phyloP scores from a whole-genome alignment of 257 asterid species.

The Primulina huaijiensis region DNA sequence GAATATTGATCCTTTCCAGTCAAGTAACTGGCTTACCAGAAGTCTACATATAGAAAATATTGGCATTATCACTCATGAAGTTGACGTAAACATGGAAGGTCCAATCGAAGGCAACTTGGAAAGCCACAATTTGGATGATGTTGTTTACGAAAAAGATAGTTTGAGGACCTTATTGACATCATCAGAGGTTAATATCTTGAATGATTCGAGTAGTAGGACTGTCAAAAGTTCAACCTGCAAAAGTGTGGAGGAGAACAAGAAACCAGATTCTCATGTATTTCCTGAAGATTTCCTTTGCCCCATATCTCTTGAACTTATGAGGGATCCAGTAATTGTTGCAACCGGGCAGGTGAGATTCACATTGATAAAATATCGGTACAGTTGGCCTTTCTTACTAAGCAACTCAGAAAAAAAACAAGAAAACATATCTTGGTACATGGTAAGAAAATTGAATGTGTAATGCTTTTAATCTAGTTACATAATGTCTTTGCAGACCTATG shows the following conservation, averaged over 20 bases:
- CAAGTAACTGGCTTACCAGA: conserved; percentile 40
- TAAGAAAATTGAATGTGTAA: neutral
- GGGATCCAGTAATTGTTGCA: conserved; percentile 93
- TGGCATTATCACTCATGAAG: conserved; percentile 59
- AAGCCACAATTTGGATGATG: conserved; percentile 31
- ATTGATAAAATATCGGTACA: neutral
- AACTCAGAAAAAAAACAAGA: no score
- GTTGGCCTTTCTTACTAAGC: neutral
- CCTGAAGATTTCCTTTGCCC: conserved; percentile 92
- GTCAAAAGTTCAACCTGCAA: conserved; percentile 35
- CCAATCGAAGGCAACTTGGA: conserved; percentile 33
- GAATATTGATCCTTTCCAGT: conserved; percentile 56
- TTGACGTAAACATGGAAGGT: conserved; percentile 32
- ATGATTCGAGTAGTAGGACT: conserved; percentile 34
- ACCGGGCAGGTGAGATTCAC: conserved; percentile 59
- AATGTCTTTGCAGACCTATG: conserved; percentile 69
- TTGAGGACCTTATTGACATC: conserved; percentile 36
- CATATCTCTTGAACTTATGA: conserved; percentile 93
- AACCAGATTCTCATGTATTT: conserved; percentile 53
- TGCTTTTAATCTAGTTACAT: conserved; percentile 18
- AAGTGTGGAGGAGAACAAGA: conserved; percentile 53
- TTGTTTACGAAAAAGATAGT: conserved; percentile 29
- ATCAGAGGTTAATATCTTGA: conserved; percentile 29
- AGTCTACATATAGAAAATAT: conserved; percentile 46
- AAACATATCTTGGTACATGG: neutral